A percentile compares a stretch with the other conserved stretches of the same genome.
These are phyloP conservation scores for Verticillium dahliae DNA, from an alignment of 2,329 filamentous ascomycete species.

Conservation along the genomic window DNA sequence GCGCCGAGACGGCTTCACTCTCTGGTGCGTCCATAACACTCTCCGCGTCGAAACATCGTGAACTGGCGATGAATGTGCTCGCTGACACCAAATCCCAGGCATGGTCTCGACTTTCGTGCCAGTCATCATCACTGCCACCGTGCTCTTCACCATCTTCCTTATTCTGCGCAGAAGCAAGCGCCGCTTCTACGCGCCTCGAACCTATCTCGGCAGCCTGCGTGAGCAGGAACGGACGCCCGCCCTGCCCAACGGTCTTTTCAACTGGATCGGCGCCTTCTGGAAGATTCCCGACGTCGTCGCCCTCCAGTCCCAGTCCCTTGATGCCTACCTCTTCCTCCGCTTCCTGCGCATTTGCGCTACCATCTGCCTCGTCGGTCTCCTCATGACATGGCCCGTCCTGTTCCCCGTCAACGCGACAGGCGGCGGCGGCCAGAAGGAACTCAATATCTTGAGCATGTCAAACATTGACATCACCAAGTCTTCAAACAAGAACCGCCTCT, in stretches of 20 bases:
- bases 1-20: neutral
- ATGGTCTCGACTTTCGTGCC: conserved; percentile 46
- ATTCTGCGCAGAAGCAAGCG: conserved; percentile 35
- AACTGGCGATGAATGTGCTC: neutral
- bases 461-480: conserved; percentile 56
- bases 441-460: conserved; percentile 73
- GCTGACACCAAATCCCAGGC: conserved; percentile 14
- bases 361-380: conserved; percentile 76
- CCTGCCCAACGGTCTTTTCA: conserved; percentile 49
- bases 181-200: conserved; percentile 43
- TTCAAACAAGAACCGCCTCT: conserved; percentile 59
- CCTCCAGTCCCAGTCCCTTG: conserved; percentile 78
- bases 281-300: conserved; percentile 65
- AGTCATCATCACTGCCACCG: conserved; percentile 35
- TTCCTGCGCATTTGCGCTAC: conserved; percentile 71
- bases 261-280: conserved; percentile 59
- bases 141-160: conserved; percentile 38
- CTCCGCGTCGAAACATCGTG: neutral
- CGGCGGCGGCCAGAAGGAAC: conserved; percentile 53
- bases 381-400: conserved; percentile 81
- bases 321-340: conserved; percentile 78
- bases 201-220: conserved; percentile 39
- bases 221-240: conserved; percentile 49
- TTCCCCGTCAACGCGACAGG: conserved; percentile 85
- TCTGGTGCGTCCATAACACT: neutral